phyloP scores from a whole-genome alignment of 2,329 filamentous ascomycete genomes.

The Gaeumannomyces tritici region DNA sequence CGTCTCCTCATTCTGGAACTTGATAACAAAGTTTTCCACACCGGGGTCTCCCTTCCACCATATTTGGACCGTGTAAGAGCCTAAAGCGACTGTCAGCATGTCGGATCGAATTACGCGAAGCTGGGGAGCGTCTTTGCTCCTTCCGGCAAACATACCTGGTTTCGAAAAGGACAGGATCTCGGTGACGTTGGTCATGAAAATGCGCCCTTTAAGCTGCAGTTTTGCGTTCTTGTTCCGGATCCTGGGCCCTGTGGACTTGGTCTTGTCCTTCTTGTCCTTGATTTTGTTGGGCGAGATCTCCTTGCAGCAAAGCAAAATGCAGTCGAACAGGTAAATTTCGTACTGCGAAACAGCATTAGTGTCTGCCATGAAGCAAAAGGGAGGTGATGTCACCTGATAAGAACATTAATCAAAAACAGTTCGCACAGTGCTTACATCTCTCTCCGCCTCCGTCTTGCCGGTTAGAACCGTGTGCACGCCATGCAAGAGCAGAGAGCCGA shows the following conservation, averaged over 20 bases:
- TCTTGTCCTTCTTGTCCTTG: slow-evolving; percentile 67
- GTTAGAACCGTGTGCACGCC: slow-evolving; percentile 90
- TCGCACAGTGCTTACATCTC: slow-evolving; percentile 55
- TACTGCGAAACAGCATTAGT: slow-evolving; percentile 48
- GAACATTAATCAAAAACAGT: not conserved
- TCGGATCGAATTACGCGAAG: not conserved
- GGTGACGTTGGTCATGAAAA: slow-evolving; percentile 98
- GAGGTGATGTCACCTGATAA: slow-evolving; percentile 7
- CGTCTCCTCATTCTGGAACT: slow-evolving; percentile 80
- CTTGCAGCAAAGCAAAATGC: slow-evolving; percentile 93
- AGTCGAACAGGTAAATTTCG: slow-evolving; percentile 94
- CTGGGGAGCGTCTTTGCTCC: not conserved
- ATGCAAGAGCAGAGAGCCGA: slow-evolving; percentile 79
- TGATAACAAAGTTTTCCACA: slow-evolving; percentile 93
- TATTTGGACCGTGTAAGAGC: slow-evolving; percentile 90
- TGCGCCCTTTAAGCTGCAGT: slow-evolving; percentile 89
- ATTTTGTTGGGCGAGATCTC: slow-evolving; percentile 78
- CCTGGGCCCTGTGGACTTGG: slow-evolving; percentile 46
- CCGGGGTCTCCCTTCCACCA: slow-evolving; percentile 97
- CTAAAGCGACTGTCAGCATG: slow-evolving; percentile 34
- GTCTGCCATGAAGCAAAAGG: not conserved
- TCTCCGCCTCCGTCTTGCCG: slow-evolving; percentile 78
- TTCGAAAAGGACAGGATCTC: slow-evolving; percentile 83
- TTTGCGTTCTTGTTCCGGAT: slow-evolving; percentile 60
- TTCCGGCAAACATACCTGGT: slow-evolving; percentile 56